phyloP scores from a whole-genome alignment of 495 filamentous ascomycete genomes.

The Hypoxylon trugodes region DNA sequence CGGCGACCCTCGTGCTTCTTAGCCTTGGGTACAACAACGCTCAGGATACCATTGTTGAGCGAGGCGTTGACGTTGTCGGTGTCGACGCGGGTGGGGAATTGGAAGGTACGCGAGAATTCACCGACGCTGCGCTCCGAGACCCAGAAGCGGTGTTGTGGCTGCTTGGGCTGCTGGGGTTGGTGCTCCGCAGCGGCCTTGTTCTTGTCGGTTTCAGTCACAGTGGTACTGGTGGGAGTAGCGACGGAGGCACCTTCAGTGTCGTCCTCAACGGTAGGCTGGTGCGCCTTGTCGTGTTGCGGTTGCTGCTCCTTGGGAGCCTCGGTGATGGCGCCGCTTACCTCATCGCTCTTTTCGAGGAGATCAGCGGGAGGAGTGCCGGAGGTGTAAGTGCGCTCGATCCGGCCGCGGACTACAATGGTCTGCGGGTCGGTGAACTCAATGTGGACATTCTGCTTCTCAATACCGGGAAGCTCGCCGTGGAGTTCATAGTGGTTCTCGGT shows the following conservation, averaged over 20 bases:
- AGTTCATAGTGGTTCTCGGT: constrained; percentile 73
- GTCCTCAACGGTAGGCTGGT: constrained; percentile 74
- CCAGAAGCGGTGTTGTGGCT: constrained; percentile 72
- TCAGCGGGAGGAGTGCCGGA: constrained; percentile 52
- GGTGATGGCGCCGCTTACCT: constrained; percentile 44
- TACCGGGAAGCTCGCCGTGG: constrained; percentile 87
- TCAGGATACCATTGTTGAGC: constrained; percentile 78
- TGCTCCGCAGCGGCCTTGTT: constrained; percentile 42
- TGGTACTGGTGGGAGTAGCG: constrained; percentile 19
- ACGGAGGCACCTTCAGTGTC: constrained; percentile 39
- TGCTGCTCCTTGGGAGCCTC: constrained; percentile 48
- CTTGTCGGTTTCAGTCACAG: constrained; percentile 40
- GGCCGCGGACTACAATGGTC: constrained; percentile 78
- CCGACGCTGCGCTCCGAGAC: constrained; percentile 81
- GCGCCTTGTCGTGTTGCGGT: constrained; percentile 46
- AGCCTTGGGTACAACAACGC: constrained; percentile 79
- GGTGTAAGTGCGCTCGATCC: constrained; percentile 65
- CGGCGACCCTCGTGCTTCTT: constrained; percentile 52
- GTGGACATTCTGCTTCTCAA: constrained; percentile 76
- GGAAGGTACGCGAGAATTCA: constrained; percentile 81
- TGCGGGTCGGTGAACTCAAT: constrained; percentile 86
- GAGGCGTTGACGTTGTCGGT: constrained; percentile 78
- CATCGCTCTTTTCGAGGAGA: constrained; percentile 38
- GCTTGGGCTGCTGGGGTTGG: constrained; percentile 45
- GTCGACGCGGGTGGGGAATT: constrained; percentile 77